phyloP scores from a whole-genome alignment of 1,139 yeast genomes.

The Kodamaea sp. region DNA sequence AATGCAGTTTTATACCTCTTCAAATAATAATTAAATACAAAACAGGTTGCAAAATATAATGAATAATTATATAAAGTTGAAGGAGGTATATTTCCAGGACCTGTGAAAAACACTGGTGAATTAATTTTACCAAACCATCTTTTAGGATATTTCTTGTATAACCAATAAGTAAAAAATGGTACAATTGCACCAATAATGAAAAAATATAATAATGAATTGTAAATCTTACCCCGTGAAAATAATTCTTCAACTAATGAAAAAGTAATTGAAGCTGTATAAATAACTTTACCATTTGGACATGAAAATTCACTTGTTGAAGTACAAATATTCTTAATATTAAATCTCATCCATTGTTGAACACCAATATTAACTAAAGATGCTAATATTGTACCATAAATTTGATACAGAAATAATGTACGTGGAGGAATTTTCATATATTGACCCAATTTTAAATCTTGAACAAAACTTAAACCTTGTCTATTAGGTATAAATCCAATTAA shows the following conservation, averaged over 20 bases:
- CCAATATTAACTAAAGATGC: constrained; percentile 36
- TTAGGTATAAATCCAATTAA: constrained; percentile 29
- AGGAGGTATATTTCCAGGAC: constrained; percentile 50
- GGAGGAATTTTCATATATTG: constrained; percentile 19
- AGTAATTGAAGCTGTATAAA: constrained; percentile 15
- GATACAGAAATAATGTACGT: constrained; percentile 14
- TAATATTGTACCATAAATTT: constrained; percentile 20
- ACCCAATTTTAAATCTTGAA: constrained; percentile 15
- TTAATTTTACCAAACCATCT: constrained; percentile 26
- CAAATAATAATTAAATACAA: constrained; percentile 49
- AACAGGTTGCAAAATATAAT: constrained; percentile 43
- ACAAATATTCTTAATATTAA: constrained; percentile 15
- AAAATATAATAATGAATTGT: constrained; percentile 37
- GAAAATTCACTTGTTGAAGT: constrained; percentile 16
- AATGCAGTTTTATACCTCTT: constrained; percentile 36
- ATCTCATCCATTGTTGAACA: constrained; percentile 23
- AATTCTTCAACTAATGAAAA: constrained; percentile 26
- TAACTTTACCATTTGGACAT: constrained; percentile 18
- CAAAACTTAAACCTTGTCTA: constrained; percentile 16
- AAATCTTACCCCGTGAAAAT: constrained; percentile 37
- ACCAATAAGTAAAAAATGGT: constrained; percentile 30
- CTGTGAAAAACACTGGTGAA: constrained; percentile 48
- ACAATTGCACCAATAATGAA: constrained; percentile 45
- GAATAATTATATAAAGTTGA: constrained; percentile 51
- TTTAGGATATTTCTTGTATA: constrained; percentile 21